Evolutionary conservation across 495 filamentous ascomycete genomes (phyloP), one percentile per base, ranked within the genome.

Genomic region (Penicillium nucicola): DNA sequence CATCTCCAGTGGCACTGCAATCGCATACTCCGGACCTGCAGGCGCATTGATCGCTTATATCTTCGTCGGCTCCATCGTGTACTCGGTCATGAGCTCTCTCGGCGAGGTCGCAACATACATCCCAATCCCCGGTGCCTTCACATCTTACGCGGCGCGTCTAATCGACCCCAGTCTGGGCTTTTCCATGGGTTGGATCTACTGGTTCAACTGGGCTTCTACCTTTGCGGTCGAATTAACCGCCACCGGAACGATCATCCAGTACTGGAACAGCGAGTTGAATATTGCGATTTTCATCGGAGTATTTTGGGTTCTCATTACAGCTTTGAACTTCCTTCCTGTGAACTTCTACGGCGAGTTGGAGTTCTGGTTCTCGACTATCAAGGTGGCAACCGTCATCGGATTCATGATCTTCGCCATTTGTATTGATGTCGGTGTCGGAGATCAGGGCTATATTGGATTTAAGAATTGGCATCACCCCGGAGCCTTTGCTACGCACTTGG

Each of bases 81-180:
- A 73, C 52, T 58, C 80, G 18, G 79, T 69, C 42, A 76, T 79
- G 69, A 65, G 65, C 37, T 71, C 62, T 2, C 56, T 72, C 13
- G 84, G 84, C 17, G 86, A 89, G 65, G 85, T 89, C 81, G 79
- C 84, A 14, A 84, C 85, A 20, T 89, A 79, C 55, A 78, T 89
- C 13, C 87, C 87, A 10, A 78, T 88, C 11, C 77, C 85, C 10
- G 86, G 87, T 37, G 79, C 84, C 20, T 86, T 88, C 55, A 84
- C 85, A 14, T 75, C 84, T 28, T 89, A 85, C 63, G 83, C 82
- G 32, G 76, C 83, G 34, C 76, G 85, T 31, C 87, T 86, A 48
- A 77, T 84, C 48, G 84, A 88, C 55, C 75, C 77, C 22, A 81
- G 83, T 50, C 67, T 90, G 43, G 85, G 86, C 34, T 89, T 89